Evolutionary conservation across 305 asterid genomes (phyloP), one percentile per base, ranked within the genome.

Genomic region (Lippia alba): DNA sequence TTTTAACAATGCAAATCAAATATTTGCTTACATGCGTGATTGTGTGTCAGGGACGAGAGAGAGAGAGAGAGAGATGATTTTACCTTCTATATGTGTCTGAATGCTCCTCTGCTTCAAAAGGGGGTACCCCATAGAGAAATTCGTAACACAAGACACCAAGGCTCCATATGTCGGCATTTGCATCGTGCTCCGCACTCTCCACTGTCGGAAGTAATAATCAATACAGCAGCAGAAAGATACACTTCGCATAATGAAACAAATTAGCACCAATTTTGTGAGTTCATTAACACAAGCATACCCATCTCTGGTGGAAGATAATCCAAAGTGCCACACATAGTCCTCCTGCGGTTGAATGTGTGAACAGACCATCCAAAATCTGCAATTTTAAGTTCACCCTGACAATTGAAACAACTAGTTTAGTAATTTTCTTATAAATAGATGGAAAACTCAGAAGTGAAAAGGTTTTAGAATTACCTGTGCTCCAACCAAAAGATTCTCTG

Each of bases 281-380:
- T 50, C 63, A 59, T 33, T 12, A 48, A 19, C 53, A 64, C 33
- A 40, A 55, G 54, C 86, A 57, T 86, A 93, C 98, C 98, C 99
- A 94, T 94, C 86, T 94, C 98, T 40, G 99, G 99, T 48, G 99
- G 97, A 67, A 94, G 90, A 80, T 94, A 92, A 84, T 94, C 99
- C 0, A 94, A 86, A 72, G 99, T 94, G 50, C 99, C 99, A 57
- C 98, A 94, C 98, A 94, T 92, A 64, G 99, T 94, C 71, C 89
- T 82, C 70, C 99, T 83, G 65, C 97, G 96, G 69, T 83, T 90
- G 76, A 91, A 91, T 16, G 98, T 91, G 74, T 94, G 99, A 39
- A 94, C 99, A 0, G 98, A 94, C 98, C 99, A 94, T 34, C 99
- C 99, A 75, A 94, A 94, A 74, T 92, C 97, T 40, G 98, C 98